Conservation (phyloP, 2,329 filamentous ascomycete species). For the Beauveria varroae region DNA sequence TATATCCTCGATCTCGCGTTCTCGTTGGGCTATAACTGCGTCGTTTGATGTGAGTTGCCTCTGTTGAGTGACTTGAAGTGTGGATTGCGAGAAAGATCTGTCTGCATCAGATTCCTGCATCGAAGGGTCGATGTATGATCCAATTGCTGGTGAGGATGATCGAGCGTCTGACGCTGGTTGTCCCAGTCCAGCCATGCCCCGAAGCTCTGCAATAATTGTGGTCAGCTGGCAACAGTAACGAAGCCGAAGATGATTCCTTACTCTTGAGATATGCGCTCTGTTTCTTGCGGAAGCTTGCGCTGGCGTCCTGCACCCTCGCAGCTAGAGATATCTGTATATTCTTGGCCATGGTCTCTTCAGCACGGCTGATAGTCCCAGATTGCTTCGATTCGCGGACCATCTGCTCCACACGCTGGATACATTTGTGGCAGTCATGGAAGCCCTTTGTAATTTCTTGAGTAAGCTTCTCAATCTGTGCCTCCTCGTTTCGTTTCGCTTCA, state of each 20-base stretch:
- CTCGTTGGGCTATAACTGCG: constrained; percentile 77
- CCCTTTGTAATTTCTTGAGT: constrained; percentile 83
- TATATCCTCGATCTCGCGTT: constrained; percentile 95
- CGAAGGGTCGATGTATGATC: constrained; percentile 71
- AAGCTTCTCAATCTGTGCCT: constrained; percentile 80
- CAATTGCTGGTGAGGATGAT: constrained; percentile 40
- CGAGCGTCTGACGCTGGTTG: constrained; percentile 44
- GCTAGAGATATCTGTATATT: constrained; percentile 94
- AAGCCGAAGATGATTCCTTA: constrained; percentile 30
- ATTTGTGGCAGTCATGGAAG: constrained; percentile 84
- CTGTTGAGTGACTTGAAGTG: constrained; percentile 71
- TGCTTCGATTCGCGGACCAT: constrained; percentile 78
- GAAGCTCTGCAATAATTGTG: constrained; percentile 51
- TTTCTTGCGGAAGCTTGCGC: constrained; percentile 90
- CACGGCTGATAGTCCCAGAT: constrained; percentile 63
- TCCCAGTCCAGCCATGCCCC: constrained; percentile 58
- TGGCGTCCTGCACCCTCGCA: constrained; percentile 81
- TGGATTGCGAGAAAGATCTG: constrained; percentile 82
- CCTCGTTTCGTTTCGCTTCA: constrained; percentile 77
- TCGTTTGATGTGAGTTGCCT: constrained; percentile 69
- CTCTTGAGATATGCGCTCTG: constrained; percentile 94
- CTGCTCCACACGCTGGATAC: constrained; percentile 78
- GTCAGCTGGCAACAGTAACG: neutral
- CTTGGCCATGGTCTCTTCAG: constrained; percentile 90
- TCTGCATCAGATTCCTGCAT: constrained; percentile 91